A percentile compares a stretch with the other conserved stretches of the same genome.
phyloP scores from a whole-genome alignment of 352 stramenopile species.

The Phytophthora idaei region DNA sequence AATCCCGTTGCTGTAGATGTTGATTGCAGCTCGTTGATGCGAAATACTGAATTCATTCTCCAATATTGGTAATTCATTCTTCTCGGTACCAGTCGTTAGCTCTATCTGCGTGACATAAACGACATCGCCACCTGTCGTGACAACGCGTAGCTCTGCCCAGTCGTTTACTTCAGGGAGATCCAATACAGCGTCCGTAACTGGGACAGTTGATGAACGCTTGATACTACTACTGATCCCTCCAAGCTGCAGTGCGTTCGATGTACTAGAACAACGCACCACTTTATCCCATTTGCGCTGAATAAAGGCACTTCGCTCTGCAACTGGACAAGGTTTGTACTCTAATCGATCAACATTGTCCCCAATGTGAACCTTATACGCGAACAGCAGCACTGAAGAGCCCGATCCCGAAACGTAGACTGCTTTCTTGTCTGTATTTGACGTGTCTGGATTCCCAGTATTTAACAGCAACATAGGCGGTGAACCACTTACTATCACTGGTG shows the following conservation, averaged over 20 bases:
- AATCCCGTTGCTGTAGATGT: slow-evolving; percentile 73
- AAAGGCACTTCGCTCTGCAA: slow-evolving; percentile 33
- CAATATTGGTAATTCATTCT: slow-evolving; percentile 7
- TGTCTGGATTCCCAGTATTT: slow-evolving; percentile 28
- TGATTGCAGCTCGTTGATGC: slow-evolving; percentile 42
- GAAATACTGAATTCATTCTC: slow-evolving; percentile 56
- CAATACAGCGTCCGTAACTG: slow-evolving; percentile 54
- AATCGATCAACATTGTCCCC: slow-evolving; percentile 66
- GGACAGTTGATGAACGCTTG: slow-evolving; percentile 45
- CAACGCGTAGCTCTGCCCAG: slow-evolving; percentile 63
- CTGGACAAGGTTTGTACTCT: slow-evolving; percentile 59
- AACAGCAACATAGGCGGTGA: slow-evolving; percentile 44
- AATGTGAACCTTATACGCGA: slow-evolving; percentile 56
- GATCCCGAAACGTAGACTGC: slow-evolving; percentile 55
- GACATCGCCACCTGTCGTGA: slow-evolving; percentile 35
- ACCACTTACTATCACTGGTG: slow-evolving; percentile 54
- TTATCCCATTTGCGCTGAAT: slow-evolving; percentile 51
- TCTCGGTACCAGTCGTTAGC: slow-evolving; percentile 30
- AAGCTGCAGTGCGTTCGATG: slow-evolving; percentile 57
- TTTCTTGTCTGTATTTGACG: slow-evolving; percentile 15
- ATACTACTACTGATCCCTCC: slow-evolving; percentile 43
- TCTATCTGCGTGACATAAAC: slow-evolving; percentile 65
- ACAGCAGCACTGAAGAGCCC: slow-evolving; percentile 43
- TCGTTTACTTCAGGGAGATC: slow-evolving; percentile 67
- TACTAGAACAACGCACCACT: slow-evolving; percentile 49